Evolutionary conservation across 352 stramenopile species (phyloP).

Genomic region (Aphanomyces invadans): DNA sequence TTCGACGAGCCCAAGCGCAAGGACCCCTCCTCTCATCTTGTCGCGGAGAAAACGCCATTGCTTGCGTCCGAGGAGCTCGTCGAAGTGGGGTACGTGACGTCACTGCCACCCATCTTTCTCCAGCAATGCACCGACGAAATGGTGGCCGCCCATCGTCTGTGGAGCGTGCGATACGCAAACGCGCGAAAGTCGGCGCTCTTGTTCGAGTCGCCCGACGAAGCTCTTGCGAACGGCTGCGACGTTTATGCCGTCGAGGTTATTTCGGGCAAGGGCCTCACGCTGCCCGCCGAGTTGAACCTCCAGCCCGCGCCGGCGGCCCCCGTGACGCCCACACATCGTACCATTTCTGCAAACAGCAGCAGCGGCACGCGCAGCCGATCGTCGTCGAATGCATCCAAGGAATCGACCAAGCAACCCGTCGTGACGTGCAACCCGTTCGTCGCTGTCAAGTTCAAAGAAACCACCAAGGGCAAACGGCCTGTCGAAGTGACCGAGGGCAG

Average conservation of each 20-base stretch:
- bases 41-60: background rate
- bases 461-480: constrained; percentile 9
- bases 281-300: constrained; percentile 10
- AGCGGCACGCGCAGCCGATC: constrained; percentile 5
- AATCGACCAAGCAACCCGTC: no score
- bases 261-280: background rate
- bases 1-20: constrained; percentile 1
- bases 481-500: constrained; percentile 22
- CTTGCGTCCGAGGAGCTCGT: constrained; percentile 21
- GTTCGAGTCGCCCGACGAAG: constrained; percentile 12
- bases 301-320: background rate
- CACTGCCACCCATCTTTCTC: constrained; percentile 12
- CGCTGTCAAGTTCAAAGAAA: constrained; percentile 19
- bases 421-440: constrained; percentile 23
- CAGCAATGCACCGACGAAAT: constrained; percentile 14
- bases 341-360: background rate
- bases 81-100: constrained; percentile 17
- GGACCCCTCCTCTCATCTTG: background rate
- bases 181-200: constrained; percentile 12
- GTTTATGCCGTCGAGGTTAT: constrained; percentile 23
- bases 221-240: constrained; percentile 19
- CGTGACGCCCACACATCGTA: background rate
- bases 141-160: constrained; percentile 8
- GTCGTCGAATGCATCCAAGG: background rate
- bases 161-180: constrained; percentile 22